These are phyloP conservation scores for Neonectria ditissima DNA, from an alignment of 2,329 filamentous ascomycete species.

Conservation along the genomic window DNA sequence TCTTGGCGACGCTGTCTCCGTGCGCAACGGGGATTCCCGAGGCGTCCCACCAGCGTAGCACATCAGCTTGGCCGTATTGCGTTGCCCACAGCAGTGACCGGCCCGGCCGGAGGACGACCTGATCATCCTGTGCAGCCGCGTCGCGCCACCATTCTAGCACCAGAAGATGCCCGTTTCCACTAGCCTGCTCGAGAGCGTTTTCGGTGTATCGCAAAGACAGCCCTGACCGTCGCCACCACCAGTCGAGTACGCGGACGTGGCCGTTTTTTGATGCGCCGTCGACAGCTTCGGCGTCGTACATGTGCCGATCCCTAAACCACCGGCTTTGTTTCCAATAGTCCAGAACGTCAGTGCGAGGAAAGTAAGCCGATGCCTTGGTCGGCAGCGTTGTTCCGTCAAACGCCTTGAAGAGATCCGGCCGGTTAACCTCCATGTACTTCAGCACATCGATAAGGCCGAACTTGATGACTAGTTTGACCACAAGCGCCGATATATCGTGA, in stretches of 20 bases:
- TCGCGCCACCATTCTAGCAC: slow-evolving; percentile 96
- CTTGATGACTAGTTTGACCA: slow-evolving; percentile 90
- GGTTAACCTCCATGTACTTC: slow-evolving; percentile 71
- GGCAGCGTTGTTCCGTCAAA: slow-evolving; percentile 88
- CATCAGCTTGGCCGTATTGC: slow-evolving; percentile 81
- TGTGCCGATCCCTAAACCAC: slow-evolving; percentile 84
- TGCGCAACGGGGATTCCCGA: slow-evolving; percentile 84
- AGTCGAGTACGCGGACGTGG: slow-evolving; percentile 86
- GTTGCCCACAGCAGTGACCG: slow-evolving; percentile 87
- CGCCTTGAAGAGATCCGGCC: slow-evolving; percentile 81
- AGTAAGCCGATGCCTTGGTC: slow-evolving; percentile 88
- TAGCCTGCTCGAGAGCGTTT: slow-evolving; percentile 87
- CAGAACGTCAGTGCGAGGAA: slow-evolving; percentile 84
- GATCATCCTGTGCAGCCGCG: slow-evolving; percentile 69
- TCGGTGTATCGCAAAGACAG: slow-evolving; percentile 88
- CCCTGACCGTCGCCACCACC: slow-evolving; percentile 86
- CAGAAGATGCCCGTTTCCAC: slow-evolving; percentile 82
- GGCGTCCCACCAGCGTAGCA: slow-evolving; percentile 88
- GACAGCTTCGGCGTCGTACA: slow-evolving; percentile 83
- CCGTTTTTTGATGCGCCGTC: slow-evolving; percentile 89
- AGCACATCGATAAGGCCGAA: slow-evolving; percentile 87
- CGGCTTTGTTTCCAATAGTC: slow-evolving; percentile 92
- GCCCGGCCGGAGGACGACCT: slow-evolving; percentile 78
- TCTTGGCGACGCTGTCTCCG: slow-evolving; percentile 83
- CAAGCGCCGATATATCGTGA: slow-evolving; percentile 78